Conservation (phyloP, 2,329 filamentous ascomycete genomes). For the Pseudocercospora fijiensis region DNA sequence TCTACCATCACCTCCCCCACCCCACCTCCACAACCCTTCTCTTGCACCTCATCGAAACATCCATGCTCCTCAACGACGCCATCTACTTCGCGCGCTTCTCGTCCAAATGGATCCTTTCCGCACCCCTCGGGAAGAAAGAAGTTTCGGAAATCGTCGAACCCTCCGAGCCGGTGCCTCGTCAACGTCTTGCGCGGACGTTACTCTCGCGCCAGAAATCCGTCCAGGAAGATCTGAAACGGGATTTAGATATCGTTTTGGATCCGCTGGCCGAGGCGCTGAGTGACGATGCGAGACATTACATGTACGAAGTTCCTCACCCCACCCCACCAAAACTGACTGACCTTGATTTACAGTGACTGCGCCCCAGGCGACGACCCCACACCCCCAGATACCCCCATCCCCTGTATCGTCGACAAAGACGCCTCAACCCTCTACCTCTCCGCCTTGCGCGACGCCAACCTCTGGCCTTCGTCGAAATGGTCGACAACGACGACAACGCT, state of each 20-base stretch:
- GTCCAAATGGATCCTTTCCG: conserved; percentile 26
- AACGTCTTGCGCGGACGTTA: conserved; percentile 20
- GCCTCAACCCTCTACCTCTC: conserved; percentile 28
- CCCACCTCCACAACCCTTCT: conserved; percentile 13
- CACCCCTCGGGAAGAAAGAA: conserved; percentile 12
- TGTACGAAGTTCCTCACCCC: not conserved
- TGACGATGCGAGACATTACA: conserved; percentile 30
- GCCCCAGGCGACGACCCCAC: conserved; percentile 30
- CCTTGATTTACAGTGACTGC: conserved; percentile 20
- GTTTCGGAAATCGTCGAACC: too few species aligned
- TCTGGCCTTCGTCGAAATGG: conserved; percentile 34
- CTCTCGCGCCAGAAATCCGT: conserved; percentile 20
- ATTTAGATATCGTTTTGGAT: conserved; percentile 32
- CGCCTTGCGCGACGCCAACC: conserved; percentile 29
- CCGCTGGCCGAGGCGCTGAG: conserved; percentile 29
- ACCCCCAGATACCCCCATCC: conserved; percentile 8
- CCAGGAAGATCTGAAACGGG: conserved; percentile 17
- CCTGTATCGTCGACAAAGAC: conserved; percentile 31
- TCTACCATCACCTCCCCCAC: conserved; percentile 23
- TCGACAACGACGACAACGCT: not conserved
- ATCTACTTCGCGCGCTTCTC: conserved; percentile 35
- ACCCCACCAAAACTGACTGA: not conserved
- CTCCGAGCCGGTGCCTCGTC: conserved; percentile 9
- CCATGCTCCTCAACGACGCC: conserved; percentile 32
- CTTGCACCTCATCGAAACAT: conserved; percentile 30